phyloP scores from a whole-genome alignment of 2,329 filamentous ascomycete genomes.

The Karstenula rhodostoma region DNA sequence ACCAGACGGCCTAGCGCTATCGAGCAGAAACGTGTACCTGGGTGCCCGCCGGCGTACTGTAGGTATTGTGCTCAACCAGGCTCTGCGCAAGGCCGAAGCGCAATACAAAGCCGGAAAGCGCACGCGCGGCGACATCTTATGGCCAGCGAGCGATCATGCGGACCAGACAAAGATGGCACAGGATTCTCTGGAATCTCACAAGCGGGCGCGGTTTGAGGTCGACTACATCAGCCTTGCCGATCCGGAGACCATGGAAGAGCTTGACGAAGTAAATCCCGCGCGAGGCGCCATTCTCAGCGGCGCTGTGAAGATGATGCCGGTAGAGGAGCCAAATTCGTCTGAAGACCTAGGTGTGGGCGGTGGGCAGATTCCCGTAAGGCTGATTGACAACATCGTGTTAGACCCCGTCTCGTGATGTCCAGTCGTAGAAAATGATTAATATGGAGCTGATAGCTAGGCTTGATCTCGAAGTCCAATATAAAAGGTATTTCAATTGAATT shows the following conservation, averaged over 20 bases:
- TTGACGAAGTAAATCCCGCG: slow-evolving; percentile 72
- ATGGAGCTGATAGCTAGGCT: background rate
- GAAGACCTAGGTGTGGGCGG: slow-evolving; percentile 77
- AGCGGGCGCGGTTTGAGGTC: slow-evolving; percentile 78
- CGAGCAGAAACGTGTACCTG: slow-evolving; percentile 92
- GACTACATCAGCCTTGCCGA: slow-evolving; percentile 95
- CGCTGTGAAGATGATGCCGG: slow-evolving; percentile 85
- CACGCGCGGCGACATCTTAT: slow-evolving; percentile 72
- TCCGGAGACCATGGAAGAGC: slow-evolving; percentile 80
- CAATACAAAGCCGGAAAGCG: slow-evolving; percentile 65
- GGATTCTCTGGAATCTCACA: slow-evolving; percentile 62
- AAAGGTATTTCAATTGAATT: background rate
- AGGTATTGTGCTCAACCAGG: slow-evolving; percentile 74
- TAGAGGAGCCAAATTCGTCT: slow-evolving; percentile 72
- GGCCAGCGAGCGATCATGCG: slow-evolving; percentile 70
- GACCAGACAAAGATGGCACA: slow-evolving; percentile 67
- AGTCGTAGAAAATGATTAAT: background rate
- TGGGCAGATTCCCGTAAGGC: slow-evolving; percentile 76
- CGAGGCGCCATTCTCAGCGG: slow-evolving; percentile 87
- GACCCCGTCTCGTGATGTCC: slow-evolving; percentile 25
- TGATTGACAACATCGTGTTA: slow-evolving; percentile 93
- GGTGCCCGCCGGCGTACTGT: slow-evolving; percentile 75
- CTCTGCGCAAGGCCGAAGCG: slow-evolving; percentile 74
- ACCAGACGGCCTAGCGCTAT: slow-evolving; percentile 83
- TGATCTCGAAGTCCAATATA: background rate